Evolutionary conservation across 2,329 filamentous ascomycete genomes (phyloP).

Genomic region (Fusarium phyllophilum): DNA sequence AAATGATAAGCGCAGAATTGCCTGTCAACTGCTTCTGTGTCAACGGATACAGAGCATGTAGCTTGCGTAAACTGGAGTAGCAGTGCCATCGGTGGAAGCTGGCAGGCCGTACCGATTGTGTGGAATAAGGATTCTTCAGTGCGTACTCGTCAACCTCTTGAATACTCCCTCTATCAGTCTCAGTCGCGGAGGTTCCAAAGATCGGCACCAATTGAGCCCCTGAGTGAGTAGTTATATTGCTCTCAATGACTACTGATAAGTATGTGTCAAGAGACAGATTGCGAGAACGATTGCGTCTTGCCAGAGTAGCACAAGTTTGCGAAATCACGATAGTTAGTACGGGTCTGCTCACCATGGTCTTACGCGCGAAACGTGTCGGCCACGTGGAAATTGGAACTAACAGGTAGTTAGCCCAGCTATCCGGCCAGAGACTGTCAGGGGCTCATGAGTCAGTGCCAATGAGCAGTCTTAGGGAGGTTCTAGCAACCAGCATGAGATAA

Average conservation of each 20-base stretch:
- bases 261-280: neutral
- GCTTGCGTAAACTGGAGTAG: neutral
- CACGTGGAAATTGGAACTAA: constrained; percentile 10
- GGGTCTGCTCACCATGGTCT: neutral
- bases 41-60: neutral
- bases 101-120: accelerated
- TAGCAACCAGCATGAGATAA: neutral
- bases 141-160: neutral
- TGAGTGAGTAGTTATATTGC: neutral
- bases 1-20: neutral
- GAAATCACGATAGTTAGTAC: neutral
- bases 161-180: neutral
- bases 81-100: neutral
- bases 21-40: accelerated
- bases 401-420: neutral
- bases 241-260: no score
- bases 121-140: neutral
- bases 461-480: neutral
- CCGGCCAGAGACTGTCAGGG: neutral
- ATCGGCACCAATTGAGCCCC: neutral
- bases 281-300: neutral
- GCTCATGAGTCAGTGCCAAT: constrained; percentile 11
- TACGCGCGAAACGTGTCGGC: constrained; percentile 10
- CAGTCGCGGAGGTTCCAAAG: neutral
- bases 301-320: neutral